Base-by-base conservation (phyloP, 164 flowering plant species). In the Protea cynaroides region DNA sequence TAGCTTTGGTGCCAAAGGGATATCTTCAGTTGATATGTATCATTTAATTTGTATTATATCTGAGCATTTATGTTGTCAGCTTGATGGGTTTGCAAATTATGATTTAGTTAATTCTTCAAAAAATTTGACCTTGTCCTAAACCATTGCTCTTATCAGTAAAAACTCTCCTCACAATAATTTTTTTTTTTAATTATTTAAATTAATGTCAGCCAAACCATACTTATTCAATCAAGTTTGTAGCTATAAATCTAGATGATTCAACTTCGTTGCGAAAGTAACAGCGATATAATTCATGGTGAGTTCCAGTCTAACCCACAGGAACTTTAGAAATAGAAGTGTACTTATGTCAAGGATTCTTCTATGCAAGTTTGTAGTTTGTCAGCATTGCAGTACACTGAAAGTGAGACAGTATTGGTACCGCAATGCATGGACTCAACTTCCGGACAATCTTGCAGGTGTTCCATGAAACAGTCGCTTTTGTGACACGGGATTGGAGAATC, bases 381-480 rank as follows among this genome's bases (percentile, higher is more conserved):
- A 11, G 56, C 54, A 65, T 55, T 43, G 66, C 8, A 19, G 7
- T 53, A 53, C 22, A 49, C 37, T 38, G 4, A 53, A 49, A 36
- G 53, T 54, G 50, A 37, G 22, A 29, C 58, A 64, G 13, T 64
- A 25, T 46, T 44, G 43, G 23, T 65, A 43, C 40, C 17, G 25
- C 19, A 18, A 44, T 65, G 61, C 54, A 43, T 43, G 19, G 51
- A 56, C 46, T 56, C 67, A 4, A 52, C 29, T 19, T 37, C 11
- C 11, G 10, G 10, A 24, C 24, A 46, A 44, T 56, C 40, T 65
- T 56, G 61, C 43, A 65, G 52, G 22, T 55, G 60, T 24, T 56
- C 25, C 58, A 18, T 44, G 29, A 52, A 43, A 56, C 18, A 54
- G 14, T 15, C 8, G 21, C 23, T 64, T 47, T n/a, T 15, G 36